Percentiles rank a stretch among this genome's conserved stretches.
These are phyloP conservation scores for Lagenidium sp. DNA, from an alignment of 352 stramenopile species.

Conservation along the genomic window DNA sequence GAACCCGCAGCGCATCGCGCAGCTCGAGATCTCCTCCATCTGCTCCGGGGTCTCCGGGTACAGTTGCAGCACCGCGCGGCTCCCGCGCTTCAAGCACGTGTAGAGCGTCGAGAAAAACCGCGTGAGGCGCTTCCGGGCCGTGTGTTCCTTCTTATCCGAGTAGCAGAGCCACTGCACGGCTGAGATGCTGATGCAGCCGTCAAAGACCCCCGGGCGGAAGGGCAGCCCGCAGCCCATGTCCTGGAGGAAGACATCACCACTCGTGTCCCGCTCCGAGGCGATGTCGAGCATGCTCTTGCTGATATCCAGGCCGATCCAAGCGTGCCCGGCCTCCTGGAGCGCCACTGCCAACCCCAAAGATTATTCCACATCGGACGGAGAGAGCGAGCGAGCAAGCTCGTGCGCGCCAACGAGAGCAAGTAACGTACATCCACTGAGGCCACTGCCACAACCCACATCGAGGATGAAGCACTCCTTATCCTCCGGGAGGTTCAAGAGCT, in stretches of 20 bases:
- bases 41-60: conserved; percentile 98
- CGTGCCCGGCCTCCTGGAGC: conserved; percentile 89
- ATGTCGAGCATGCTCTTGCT: conserved; percentile 99
- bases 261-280: conserved; percentile 90
- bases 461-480: conserved; percentile 88
- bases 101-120: conserved; percentile 96
- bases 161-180: conserved; percentile 99
- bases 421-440: conserved; percentile 88
- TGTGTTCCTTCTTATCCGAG: conserved; percentile 96
- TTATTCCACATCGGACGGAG: too few relatives aligned
- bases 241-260: conserved; percentile 83
- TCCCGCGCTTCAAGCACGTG: conserved; percentile 77
- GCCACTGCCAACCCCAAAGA: conserved; percentile 71
- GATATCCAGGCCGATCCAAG: conserved; percentile 98
- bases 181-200: conserved; percentile 99
- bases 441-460: conserved; percentile 96
- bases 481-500: conserved; percentile 93
- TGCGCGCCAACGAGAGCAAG: too few relatives aligned
- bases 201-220: conserved; percentile 96
- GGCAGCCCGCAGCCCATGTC: conserved; percentile 99
- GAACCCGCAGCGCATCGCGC: conserved; percentile 87
- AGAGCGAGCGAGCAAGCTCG: too few relatives aligned
- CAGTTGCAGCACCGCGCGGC: conserved; percentile 96
- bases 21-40: conserved; percentile 89
- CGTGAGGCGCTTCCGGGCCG: conserved; percentile 87